These are phyloP conservation scores for Vachellia pachyceras DNA, from an alignment of 306 rosid species.

Conservation along the genomic window DNA sequence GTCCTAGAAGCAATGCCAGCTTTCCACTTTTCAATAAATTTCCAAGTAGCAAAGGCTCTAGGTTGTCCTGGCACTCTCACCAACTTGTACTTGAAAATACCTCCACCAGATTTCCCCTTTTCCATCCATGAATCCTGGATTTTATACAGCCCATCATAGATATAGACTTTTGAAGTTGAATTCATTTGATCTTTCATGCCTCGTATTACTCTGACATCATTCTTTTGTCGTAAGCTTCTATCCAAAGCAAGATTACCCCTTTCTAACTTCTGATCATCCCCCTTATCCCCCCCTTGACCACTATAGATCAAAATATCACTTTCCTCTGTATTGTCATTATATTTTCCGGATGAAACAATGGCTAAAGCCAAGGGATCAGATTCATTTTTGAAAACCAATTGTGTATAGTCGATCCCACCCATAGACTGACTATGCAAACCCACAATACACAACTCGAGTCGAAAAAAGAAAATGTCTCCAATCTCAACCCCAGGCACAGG, in stretches of 20 bases:
- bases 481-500: slow-evolving; percentile 67
- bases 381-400: slow-evolving; percentile 45
- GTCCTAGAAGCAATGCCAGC: slow-evolving; percentile 52
- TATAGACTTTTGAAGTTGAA: slow-evolving; percentile 52
- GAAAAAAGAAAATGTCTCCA: slow-evolving; percentile 75
- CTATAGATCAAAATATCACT: slow-evolving; percentile 64
- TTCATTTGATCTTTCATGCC: slow-evolving; percentile 57
- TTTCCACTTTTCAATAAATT: slow-evolving; percentile 64
- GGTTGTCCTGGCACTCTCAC: slow-evolving; percentile 64
- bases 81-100: slow-evolving; percentile 70
- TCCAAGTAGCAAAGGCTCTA: slow-evolving; percentile 58
- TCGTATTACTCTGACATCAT: slow-evolving; percentile 69
- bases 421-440: slow-evolving; percentile 74
- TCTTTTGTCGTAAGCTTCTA: slow-evolving; percentile 56
- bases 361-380: slow-evolving; percentile 61
- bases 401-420: slow-evolving; percentile 71
- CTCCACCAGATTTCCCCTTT: slow-evolving; percentile 59
- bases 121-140: slow-evolving; percentile 66
- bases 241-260: slow-evolving; percentile 81
- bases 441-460: slow-evolving; percentile 63
- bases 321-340: slow-evolving; percentile 63
- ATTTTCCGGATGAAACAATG: slow-evolving; percentile 73
- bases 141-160: slow-evolving; percentile 75
- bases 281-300: slow-evolving; percentile 67
- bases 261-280: slow-evolving; percentile 69